phyloP scores from a whole-genome alignment of 352 stramenopile species.

The Phytophthora megakarya region DNA sequence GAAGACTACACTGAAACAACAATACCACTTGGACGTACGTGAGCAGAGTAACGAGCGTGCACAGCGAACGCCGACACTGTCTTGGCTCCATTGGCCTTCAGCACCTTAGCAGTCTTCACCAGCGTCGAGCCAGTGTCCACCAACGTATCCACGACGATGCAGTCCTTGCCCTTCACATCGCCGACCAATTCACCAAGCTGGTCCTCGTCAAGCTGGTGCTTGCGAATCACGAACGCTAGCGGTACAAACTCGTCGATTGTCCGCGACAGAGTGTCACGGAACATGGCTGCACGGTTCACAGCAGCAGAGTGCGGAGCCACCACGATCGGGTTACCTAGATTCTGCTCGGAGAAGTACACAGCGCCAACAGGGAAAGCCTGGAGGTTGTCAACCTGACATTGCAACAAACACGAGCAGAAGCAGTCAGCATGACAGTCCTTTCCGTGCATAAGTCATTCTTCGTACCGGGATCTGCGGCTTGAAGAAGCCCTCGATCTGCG shows the following conservation, averaged over 20 bases:
- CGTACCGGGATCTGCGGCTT: constrained; percentile 79
- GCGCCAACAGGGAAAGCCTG: constrained; percentile 85
- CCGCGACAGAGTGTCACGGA: constrained; percentile 82
- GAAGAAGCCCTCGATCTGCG: constrained; percentile 90
- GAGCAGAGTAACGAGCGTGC: constrained; percentile 80
- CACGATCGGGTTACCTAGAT: constrained; percentile 70
- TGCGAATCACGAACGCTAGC: constrained; percentile 83
- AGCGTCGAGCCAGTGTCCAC: constrained; percentile 87
- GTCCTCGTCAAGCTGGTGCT: constrained; percentile 78
- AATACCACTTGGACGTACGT: constrained; percentile 44
- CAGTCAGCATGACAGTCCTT: neutral
- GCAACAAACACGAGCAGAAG: neutral
- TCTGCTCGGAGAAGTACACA: constrained; percentile 87
- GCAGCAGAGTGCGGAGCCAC: constrained; percentile 83
- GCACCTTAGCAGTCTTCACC: constrained; percentile 80
- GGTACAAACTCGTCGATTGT: constrained; percentile 80
- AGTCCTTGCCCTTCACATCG: constrained; percentile 81
- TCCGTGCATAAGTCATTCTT: neutral
- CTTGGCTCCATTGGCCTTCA: constrained; percentile 79
- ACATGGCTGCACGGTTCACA: constrained; percentile 76
- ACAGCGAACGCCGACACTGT: constrained; percentile 85
- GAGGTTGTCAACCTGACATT: constrained; percentile 75
- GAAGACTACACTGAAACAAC: neutral
- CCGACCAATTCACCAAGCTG: constrained; percentile 77
- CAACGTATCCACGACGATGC: constrained; percentile 88